Conservation (phyloP, 805 yeast genomes). For the Saccharomycopsis capsularis region DNA sequence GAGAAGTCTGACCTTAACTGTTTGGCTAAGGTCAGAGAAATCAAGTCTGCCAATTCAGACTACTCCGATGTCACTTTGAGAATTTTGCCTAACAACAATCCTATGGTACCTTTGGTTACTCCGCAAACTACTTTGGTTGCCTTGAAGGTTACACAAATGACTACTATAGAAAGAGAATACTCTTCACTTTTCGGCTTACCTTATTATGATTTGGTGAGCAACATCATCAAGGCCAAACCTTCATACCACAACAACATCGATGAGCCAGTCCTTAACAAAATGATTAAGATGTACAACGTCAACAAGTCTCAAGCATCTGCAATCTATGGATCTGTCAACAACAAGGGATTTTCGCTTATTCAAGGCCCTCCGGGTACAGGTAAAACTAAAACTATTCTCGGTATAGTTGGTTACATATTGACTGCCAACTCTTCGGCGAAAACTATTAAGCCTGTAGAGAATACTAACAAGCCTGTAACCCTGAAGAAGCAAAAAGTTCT, state of each 20-base stretch:
- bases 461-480: conserved; percentile 23
- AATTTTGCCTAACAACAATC: conserved; percentile 45
- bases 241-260: conserved; percentile 35
- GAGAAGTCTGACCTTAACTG: conserved; percentile 42
- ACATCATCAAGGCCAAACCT: conserved; percentile 63
- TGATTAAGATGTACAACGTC: conserved; percentile 48
- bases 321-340: conserved; percentile 60
- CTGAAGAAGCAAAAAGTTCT: conserved; percentile 50
- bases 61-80: conserved; percentile 69
- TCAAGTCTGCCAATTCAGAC: conserved; percentile 60
- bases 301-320: conserved; percentile 91
- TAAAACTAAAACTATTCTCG: conserved; percentile 93
- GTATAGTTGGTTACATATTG: conserved; percentile 74
- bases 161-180: conserved; percentile 89
- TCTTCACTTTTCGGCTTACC: conserved; percentile 75
- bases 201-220: conserved; percentile 68
- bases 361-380: conserved; percentile 99
- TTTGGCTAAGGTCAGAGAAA: conserved; percentile 71
- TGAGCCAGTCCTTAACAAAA: conserved; percentile 32
- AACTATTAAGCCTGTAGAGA: conserved; percentile 12
- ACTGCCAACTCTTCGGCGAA: conserved; percentile 29
- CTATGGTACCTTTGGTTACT: conserved; percentile 47
- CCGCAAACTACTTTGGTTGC: conserved; percentile 61
- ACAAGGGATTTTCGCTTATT: conserved; percentile 77
- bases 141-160: conserved; percentile 76